phyloP scores from a whole-genome alignment of 2,329 filamentous ascomycete genomes.

The Arachnomyces sp. region DNA sequence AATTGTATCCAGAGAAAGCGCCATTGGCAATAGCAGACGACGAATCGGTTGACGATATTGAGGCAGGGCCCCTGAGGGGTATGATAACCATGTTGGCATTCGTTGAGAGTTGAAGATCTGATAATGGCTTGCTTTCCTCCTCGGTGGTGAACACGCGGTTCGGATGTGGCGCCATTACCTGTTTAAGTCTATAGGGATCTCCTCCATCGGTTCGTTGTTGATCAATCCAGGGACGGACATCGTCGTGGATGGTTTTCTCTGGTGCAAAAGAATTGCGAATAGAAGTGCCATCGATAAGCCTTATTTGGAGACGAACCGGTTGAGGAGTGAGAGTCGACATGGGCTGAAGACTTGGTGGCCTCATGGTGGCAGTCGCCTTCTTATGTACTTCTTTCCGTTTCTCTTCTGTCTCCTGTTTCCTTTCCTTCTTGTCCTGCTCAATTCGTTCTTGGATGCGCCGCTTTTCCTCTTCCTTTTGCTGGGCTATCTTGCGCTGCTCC shows the following conservation, averaged over 20 bases:
- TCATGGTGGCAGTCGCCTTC: slow-evolving; percentile 8
- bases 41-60: too few species aligned
- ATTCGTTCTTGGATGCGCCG: slow-evolving; percentile 65
- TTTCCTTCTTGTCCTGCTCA: slow-evolving; percentile 64
- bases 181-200: slow-evolving; percentile 71
- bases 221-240: slow-evolving; percentile 73
- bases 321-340: slow-evolving; percentile 15
- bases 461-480: slow-evolving; percentile 59
- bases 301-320: slow-evolving; percentile 61
- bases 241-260: slow-evolving; percentile 50
- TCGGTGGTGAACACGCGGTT: slow-evolving; percentile 64
- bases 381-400: slow-evolving; percentile 7
- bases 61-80: slow-evolving; percentile 44
- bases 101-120: slow-evolving; percentile 64
- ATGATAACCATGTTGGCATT: slow-evolving; percentile 77
- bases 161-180: slow-evolving; percentile 69
- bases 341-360: slow-evolving; percentile 6
- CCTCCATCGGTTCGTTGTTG: slow-evolving; percentile 48
- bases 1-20: slow-evolving; percentile 29
- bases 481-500: slow-evolving; percentile 52
- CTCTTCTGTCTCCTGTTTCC: slow-evolving; percentile 49
- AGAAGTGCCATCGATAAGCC: slow-evolving; percentile 75
- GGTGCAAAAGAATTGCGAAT: slow-evolving; percentile 60
- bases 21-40: too few species aligned
- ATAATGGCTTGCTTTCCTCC: slow-evolving; percentile 63